These are phyloP conservation scores for Mycena capillaripes DNA, from an alignment of 768 basidiomycete genomes.

Conservation along the genomic window DNA sequence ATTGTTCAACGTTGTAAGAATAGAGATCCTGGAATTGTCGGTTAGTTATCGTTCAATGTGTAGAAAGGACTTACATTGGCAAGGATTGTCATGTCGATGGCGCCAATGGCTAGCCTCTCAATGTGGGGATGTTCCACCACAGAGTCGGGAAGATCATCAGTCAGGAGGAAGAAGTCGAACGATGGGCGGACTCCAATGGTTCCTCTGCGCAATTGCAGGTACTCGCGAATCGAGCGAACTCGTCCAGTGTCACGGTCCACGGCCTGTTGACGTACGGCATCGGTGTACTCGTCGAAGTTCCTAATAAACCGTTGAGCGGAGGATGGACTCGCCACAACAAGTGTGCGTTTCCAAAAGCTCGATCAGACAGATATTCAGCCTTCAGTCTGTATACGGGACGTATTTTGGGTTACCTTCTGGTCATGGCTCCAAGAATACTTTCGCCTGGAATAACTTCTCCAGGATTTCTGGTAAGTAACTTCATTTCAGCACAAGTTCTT, in stretches of 20 bases:
- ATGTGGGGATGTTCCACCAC: neutral
- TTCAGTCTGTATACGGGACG: neutral
- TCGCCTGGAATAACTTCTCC: neutral
- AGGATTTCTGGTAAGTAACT: no score
- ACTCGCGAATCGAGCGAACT: neutral
- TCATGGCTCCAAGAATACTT: neutral
- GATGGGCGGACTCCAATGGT: neutral
- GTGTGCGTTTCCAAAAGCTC: neutral
- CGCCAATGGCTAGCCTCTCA: neutral
- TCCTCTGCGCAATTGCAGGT: neutral
- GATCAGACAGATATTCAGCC: neutral
- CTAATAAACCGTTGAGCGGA: neutral
- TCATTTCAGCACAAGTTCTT: neutral
- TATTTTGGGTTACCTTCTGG: neutral
- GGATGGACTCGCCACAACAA: neutral
- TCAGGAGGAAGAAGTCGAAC: neutral
- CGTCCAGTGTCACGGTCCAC: neutral
- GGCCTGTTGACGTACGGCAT: neutral
- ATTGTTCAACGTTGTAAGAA: neutral
- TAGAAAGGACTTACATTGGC: neutral
- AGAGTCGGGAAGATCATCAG: neutral
- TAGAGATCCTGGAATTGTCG: neutral
- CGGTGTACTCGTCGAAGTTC: neutral
- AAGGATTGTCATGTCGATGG: neutral
- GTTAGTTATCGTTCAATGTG: neutral